Evolutionary conservation across 2,329 filamentous ascomycete species (phyloP).

Genomic region (Westerdykella aurantiaca): DNA sequence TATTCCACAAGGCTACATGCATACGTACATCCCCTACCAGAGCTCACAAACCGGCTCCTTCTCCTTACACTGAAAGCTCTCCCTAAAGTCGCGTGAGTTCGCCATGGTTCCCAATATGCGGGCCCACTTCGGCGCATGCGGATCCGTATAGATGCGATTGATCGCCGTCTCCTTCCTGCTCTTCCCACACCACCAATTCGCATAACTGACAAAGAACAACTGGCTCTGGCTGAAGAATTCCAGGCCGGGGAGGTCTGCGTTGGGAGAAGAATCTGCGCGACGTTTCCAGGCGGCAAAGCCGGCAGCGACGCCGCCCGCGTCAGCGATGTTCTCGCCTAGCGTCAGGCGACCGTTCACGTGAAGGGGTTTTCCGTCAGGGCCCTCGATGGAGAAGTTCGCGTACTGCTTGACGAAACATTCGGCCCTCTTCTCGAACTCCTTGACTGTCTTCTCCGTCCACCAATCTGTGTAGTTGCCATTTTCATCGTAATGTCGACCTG

Average conservation of each 20-base stretch:
- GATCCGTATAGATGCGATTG: conserved; percentile 55
- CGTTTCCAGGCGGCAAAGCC: conserved; percentile 62
- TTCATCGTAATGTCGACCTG: conserved; percentile 59
- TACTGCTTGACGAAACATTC: conserved; percentile 67
- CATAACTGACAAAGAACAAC: conserved; percentile 63
- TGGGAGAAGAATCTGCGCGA: conserved; percentile 48
- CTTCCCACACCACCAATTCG: conserved; percentile 63
- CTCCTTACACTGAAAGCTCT: conserved; percentile 60
- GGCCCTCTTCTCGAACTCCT: conserved; percentile 53
- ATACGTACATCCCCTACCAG: conserved; percentile 47
- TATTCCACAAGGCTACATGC: no score
- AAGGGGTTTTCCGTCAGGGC: conserved; percentile 51
- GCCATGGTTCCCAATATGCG: conserved; percentile 56
- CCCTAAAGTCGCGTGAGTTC: conserved; percentile 62
- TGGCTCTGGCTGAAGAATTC: conserved; percentile 60
- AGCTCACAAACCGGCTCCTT: conserved; percentile 65
- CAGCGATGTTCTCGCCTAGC: conserved; percentile 65
- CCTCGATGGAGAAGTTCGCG: conserved; percentile 53
- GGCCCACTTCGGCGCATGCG: conserved; percentile 59
- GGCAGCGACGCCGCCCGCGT: conserved; percentile 60
- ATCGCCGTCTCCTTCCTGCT: conserved; percentile 54
- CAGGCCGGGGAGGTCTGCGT: conserved; percentile 53
- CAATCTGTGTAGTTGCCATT: conserved; percentile 60
- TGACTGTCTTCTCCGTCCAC: conserved; percentile 58
- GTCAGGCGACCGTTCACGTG: conserved; percentile 60